Evolutionary conservation across 768 basidiomycete species (phyloP), one percentile per base, ranked within the genome.

Genomic region (Podaxis sp.): DNA sequence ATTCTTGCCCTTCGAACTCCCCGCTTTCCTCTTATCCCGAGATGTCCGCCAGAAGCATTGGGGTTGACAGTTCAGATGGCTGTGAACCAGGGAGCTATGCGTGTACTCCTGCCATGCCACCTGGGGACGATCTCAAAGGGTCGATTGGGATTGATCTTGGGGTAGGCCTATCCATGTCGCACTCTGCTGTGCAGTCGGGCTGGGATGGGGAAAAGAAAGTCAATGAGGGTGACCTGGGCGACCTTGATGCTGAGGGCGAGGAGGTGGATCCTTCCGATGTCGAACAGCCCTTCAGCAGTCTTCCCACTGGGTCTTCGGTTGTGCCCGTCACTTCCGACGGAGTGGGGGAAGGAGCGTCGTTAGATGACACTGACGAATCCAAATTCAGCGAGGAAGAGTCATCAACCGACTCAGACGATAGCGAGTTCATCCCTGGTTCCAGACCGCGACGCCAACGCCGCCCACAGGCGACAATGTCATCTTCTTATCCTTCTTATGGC

Each of bases 391-490:
- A 61, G 37, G 55, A 56, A 37, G 57, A 63, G 2, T 55, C 57
- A 40, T 57, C 58, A 35, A 44, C 62, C 14, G 53, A 73, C 36
- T 67, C 70, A 28, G 67, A 71, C 60, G 73, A 69, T 48, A 68
- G 70, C 59, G 72, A 75, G 65, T 75, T 72, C 57, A 68, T 73
- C 18, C 69, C 70, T 27, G 64, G 69, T 6, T 57, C 69, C 3
- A 64, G 59, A 35, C 40, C 61, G 63, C 55, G 59, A 52, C 63
- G 18, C 59, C 56, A 52, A 63, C 64, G 51, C 44, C 59, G 61
- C 44, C 57, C 61, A 50, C 53, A 48, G 59, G 48, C 54, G 47
- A 53, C 35, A 44, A 61, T 56, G 63, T 62, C 37, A 1, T 40
- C 59, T 37, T 63, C 63, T 14, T 55, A 55, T 54, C 56, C 60